Conservation (phyloP, 345 rosid species). For the Turnera subulata region DNA sequence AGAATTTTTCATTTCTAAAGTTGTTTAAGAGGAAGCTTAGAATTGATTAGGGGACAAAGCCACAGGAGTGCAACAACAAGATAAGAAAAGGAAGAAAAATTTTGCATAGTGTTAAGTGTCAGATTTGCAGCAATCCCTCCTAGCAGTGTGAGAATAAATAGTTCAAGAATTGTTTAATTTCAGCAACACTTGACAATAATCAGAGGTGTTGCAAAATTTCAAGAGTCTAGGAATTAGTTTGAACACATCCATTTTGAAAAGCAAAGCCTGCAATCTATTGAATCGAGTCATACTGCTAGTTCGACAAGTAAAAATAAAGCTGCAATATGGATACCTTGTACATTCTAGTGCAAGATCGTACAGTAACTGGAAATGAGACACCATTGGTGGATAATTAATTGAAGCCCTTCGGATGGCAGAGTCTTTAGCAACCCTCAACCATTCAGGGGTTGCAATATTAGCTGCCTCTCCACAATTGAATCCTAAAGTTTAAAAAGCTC, state of each 20-base stretch:
- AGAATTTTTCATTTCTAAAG: background rate
- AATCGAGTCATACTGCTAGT: slow-evolving; percentile 8
- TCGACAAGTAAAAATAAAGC: slow-evolving; percentile 10
- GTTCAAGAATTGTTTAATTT: background rate
- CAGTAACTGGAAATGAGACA: slow-evolving; percentile 96
- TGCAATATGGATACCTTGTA: slow-evolving; percentile 54
- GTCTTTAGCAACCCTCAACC: slow-evolving; percentile 82
- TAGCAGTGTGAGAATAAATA: background rate
- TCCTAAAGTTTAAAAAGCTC: slow-evolving; percentile 42
- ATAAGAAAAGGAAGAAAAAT: too few relatives aligned
- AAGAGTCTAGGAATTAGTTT: background rate
- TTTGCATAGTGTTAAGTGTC: background rate
- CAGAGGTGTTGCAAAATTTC: background rate
- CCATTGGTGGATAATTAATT: slow-evolving; percentile 95
- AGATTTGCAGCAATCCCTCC: background rate
- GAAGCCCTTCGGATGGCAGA: slow-evolving; percentile 98
- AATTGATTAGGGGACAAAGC: too few relatives aligned
- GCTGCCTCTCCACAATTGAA: slow-evolving; percentile 97
- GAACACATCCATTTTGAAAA: slow-evolving; percentile 4
- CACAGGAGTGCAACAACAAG: too few relatives aligned
- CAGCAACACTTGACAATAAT: background rate
- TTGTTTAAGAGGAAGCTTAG: too few relatives aligned
- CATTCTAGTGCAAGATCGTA: slow-evolving; percentile 85
- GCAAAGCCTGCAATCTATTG: background rate
- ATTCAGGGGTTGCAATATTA: slow-evolving; percentile 94